Evolutionary conservation across 2,329 filamentous ascomycete species (phyloP).

Genomic region (Cordyceps militaris): DNA sequence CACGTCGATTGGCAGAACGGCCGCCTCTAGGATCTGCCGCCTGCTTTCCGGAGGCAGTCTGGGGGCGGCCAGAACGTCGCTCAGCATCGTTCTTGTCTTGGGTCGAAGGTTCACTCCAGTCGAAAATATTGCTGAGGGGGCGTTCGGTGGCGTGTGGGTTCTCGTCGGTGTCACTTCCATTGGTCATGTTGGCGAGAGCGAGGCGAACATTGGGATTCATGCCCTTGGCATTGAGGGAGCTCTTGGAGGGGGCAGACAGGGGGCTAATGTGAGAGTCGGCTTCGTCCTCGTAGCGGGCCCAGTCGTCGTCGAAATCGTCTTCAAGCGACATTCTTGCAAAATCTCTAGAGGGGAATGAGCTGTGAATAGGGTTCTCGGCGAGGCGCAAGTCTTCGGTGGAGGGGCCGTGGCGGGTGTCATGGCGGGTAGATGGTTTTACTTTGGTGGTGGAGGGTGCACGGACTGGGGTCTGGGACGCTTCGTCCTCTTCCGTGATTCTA

Average conservation of each 20-base stretch:
- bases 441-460: conserved; percentile 29
- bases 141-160: conserved; percentile 34
- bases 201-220: conserved; percentile 48
- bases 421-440: conserved; percentile 12
- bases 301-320: conserved; percentile 58
- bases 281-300: conserved; percentile 52
- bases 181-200: conserved; percentile 47
- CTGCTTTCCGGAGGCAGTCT: conserved; percentile 71
- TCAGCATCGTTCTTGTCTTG: conserved; percentile 55
- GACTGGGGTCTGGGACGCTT: conserved; percentile 46
- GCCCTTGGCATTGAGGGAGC: conserved; percentile 45
- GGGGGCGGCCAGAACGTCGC: conserved; percentile 56
- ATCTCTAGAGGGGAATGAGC: conserved; percentile 31
- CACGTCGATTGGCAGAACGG: conserved; percentile 58
- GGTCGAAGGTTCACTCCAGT: conserved; percentile 64
- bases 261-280: conserved; percentile 47
- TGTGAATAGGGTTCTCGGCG: conserved; percentile 20
- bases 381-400: neutral
- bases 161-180: conserved; percentile 24
- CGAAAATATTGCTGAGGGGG: conserved; percentile 64
- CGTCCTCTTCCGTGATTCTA: conserved; percentile 58
- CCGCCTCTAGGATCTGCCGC: conserved; percentile 64
- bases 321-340: conserved; percentile 49
- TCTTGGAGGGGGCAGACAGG: conserved; percentile 49
- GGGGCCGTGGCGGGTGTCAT: conserved; percentile 20